Base-by-base conservation (phyloP, 108 stramenopile species). In the Cylindrotheca fusiformis region DNA sequence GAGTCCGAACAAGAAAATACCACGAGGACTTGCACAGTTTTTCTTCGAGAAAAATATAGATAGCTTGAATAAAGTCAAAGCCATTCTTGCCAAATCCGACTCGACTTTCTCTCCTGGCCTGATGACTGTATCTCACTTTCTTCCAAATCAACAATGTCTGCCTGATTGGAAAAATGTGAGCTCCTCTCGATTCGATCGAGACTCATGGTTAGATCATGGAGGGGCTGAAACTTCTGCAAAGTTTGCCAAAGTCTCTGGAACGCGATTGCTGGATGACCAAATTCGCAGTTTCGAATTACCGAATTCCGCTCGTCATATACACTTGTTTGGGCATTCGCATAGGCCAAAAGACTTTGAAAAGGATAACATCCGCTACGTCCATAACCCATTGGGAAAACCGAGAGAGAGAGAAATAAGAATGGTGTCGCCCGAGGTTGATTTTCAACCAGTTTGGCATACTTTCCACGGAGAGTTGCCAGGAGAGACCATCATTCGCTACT, bases 251-350 rank as follows among this genome's bases (percentile, higher is more conserved):
- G 84, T 85, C 21, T 80, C 80, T 3, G 84, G 84, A n/a, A 61
- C 71, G 3, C 21, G 48, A 4, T 10, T 67, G 26, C 25, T 85
- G n/a, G 84, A 81, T 24, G 25, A 62, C 28, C 84, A 85, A 67
- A 68, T 85, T 49, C 77, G 84, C 23, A 68, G 66, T n/a, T 30
- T 81, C 12, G 1, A 26, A 1, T 24, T 33, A 24, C 0, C 31
- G 1, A 24, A 52, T 5, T 18, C 14, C 8, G 18, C 50, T 41
- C 65, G 54, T 23, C 65, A 75, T 25, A 25, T 85, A 2, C 84
- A 85, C 36, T 54, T 85, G 21, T 85, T 85, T 79, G 84, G 84
- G 20, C 84, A 85, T 60, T 78, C 76, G 32, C 84, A 85, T 53
- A 70, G 84, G 1, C 84, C 84, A 33, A 85, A 85, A 67, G 84